Base-by-base conservation (phyloP, 2,329 filamentous ascomycete genomes). In the Colletotrichum graminicola region DNA sequence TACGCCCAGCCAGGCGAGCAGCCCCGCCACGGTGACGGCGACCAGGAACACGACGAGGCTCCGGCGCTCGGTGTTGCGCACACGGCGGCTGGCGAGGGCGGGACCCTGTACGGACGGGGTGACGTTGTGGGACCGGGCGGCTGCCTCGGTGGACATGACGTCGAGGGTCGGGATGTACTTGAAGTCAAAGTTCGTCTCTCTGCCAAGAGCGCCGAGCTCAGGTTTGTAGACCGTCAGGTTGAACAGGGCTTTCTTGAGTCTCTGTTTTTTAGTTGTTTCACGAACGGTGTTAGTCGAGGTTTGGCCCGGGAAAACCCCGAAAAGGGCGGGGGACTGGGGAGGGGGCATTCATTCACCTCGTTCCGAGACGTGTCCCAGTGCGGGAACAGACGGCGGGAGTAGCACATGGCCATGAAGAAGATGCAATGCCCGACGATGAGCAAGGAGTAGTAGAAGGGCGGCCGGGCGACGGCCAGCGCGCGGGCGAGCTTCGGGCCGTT, bases 111-210 rank as follows among this genome's bases (percentile, higher is more conserved):
- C 32, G 12, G 21, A 34, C 26, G 49, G 23, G 11, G 16, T 21
- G 47, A n/a, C 36, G 36, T 63, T 39, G 34, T 45, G 29, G 8
- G 56, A 23, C 26, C 57, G 32, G 57, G 56, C 57, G 36, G 54
- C 60, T 16, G 54, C 69, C 57, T 78, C 77, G 3, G 79, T 85
- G 18, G 81, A 83, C 56, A 79, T 77, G 73, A 77, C 80, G 29
- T 79, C 80, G 23, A 82, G 76, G 34, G 78, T 77, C 0, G 92
- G 91, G 12, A 92, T 83, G 76, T 92, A 92, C 77, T 94, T 92
- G 80, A 94, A 92, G 26, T 91, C 88, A 76, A 94, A 94, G 11
- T 82, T 84, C 1, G 87, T 89, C 75, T 90, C 86, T 57, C 86
- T 83, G 0, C 91, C 89, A 10, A 95, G 83, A 0, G 90, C 92